Conservation (phyloP, 305 asterid species). For the Rubia occidens region DNA sequence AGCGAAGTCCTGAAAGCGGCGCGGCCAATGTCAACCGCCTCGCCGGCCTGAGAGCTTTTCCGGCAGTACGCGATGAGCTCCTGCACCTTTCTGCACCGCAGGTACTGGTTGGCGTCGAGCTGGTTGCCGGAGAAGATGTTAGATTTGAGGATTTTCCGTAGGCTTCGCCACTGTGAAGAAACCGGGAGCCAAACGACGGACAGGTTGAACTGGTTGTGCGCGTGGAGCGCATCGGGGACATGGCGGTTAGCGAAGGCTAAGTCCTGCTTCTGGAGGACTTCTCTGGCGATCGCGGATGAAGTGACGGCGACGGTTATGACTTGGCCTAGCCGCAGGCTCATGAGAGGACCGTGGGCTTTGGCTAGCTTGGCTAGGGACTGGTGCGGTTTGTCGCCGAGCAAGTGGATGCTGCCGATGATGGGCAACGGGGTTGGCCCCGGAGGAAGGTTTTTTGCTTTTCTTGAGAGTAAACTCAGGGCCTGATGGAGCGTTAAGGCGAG, state of each 20-base stretch:
- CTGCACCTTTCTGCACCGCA: slow-evolving; percentile 17
- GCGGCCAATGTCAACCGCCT: slow-evolving; percentile 23
- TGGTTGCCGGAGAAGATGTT: slow-evolving; percentile 30
- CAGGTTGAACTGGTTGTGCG: slow-evolving; percentile 18
- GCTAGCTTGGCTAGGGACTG: slow-evolving; percentile 31
- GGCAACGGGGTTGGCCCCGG: slow-evolving; percentile 38
- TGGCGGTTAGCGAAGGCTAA: slow-evolving; percentile 22
- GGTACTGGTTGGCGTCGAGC: slow-evolving; percentile 32
- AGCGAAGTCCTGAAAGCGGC: slow-evolving; percentile 25
- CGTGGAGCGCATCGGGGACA: slow-evolving; percentile 25
- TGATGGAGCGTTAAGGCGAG: slow-evolving; percentile 17
- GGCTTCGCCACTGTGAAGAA: slow-evolving; percentile 28
- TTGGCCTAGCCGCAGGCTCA: slow-evolving; percentile 33
- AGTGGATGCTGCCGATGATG: slow-evolving; percentile 31
- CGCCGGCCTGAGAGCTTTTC: slow-evolving; percentile 15
- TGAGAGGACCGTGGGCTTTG: slow-evolving; percentile 30
- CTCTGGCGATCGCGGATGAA: slow-evolving; percentile 30
- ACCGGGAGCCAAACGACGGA: slow-evolving; percentile 30
- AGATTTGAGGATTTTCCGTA: slow-evolving; percentile 30
- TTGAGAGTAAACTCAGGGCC: slow-evolving; percentile 8
- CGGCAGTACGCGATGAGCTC: slow-evolving; percentile 24
- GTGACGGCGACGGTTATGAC: slow-evolving; percentile 26
- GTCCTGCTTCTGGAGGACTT: slow-evolving; percentile 34
- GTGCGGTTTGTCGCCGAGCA: slow-evolving; percentile 36
- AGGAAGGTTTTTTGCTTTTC: slow-evolving; percentile 25